Evolutionary conservation across 73 alveolate species (phyloP), one percentile per base, ranked within the genome.

Genomic region (Paramecium sonneborni): DNA sequence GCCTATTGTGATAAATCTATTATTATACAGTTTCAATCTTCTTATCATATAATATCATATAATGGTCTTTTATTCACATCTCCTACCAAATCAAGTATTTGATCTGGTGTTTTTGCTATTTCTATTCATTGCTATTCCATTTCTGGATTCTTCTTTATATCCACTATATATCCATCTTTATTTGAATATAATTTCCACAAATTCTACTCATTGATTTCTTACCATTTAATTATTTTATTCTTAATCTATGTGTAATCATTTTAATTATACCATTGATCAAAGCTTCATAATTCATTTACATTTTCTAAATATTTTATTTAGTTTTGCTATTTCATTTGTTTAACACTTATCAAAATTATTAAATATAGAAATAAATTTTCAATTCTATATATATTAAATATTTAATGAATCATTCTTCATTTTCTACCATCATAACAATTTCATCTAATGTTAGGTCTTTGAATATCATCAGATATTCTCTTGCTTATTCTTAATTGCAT

Each of bases 91-190:
- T 79, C 74, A 41, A 62, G 74, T 79, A 79, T 79, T 12, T 43
- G 1, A 3, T 79, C 90, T 12, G 90, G 90, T 11, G 44, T 79
- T 23, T 32, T 23, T 21, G 90, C 90, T 14, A 79, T 79, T 18
- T 79, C 90, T 39, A 56, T 79, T 44, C 41, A 44, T 0, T 74
- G 39, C 20, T 76, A 41, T 41, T 79, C 41, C 41, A 79, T 79
- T 21, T 79, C 90, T 79, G 90, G 90, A 79, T 79, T 79, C 41
- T 32, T 79, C 41, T 79, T 79, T n/a, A 76, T 79, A 43, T 79
- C 39, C 1, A 79, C 90, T 12, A 43, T 23, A 46, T 79, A 79
- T 38, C 90, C 90, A 21, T 79, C 90, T 26, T 43, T 79, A 5
- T 43, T 79, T 10, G 43, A 38, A 24, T 37, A 79, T 1, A 79